Base-by-base conservation (phyloP, 2,329 filamentous ascomycete species). In the Ascocoryne sarcoides region DNA sequence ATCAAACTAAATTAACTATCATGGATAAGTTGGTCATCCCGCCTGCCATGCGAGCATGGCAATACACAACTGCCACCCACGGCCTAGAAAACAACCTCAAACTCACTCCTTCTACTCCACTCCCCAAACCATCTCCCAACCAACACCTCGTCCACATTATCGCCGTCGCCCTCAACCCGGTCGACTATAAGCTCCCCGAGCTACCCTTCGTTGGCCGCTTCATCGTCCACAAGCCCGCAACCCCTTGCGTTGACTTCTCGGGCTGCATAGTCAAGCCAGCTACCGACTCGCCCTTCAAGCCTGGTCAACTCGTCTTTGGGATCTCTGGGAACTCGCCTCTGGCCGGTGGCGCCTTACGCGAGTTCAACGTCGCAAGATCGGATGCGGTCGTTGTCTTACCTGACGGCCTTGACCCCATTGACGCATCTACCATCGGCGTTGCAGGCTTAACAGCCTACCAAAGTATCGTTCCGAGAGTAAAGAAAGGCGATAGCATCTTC, bases 101-200 rank as follows among this genome's bases (percentile, higher is more conserved):
- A 14, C 23, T 50, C 36, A 46, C 46, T 34, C 15, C 37, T 9
- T 32, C 39, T 1, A 17, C 40, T 5, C 20, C 39, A 3, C 18
- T 48, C n/a, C 44, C 47, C 21, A 46, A 32, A n/a, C 42, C 38
- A 1, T 40, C 32, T 4, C 18, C 31, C 10, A 39, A 38, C 20
- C 42, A 49, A 35, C 39, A 44, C 10, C 37, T 53, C 10, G 37
- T 53, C 16, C 39, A 47, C 33, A 36, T 49, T 10, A 32, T 53
- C 18, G 37, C 43, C 9, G 29, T 28, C 28, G 41, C 49, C 2
- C 32, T 54, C 15, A 54, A 52, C 19, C 51, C 51, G 1, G 40
- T 72, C 19, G 80, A 84, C 65, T 73, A 77, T 66, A 83, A 83
- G 58, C 48, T 74, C 2, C 65, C 73, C 8, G 76, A 82, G 52